Conservation (phyloP, 495 filamentous ascomycete species). For the Lasiosphaeria ovina region DNA sequence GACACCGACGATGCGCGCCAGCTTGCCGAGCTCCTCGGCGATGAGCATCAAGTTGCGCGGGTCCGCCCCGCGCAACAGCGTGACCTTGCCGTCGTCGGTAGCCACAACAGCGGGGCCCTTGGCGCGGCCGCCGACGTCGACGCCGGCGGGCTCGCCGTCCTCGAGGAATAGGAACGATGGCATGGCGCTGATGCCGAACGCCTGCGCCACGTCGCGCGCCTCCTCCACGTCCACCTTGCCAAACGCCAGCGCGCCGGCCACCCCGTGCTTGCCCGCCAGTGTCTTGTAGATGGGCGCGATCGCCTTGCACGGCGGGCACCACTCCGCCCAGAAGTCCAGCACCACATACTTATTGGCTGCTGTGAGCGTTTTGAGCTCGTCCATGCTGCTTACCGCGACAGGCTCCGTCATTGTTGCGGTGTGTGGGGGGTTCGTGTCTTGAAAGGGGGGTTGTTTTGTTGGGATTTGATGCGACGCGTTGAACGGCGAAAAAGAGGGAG, state of each 20-base stretch:
- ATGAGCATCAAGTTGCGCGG: conserved; percentile 29
- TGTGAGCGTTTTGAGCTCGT: conserved; percentile 34
- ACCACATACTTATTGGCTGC: conserved; percentile 39
- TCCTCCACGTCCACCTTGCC: conserved; percentile 59
- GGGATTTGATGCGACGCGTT: no score
- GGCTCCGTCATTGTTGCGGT: conserved; percentile 20
- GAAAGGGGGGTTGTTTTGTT: no score
- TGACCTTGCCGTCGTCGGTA: conserved; percentile 20
- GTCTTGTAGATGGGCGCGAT: conserved; percentile 60
- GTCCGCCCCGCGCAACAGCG: conserved; percentile 37
- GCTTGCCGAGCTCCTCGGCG: conserved; percentile 32
- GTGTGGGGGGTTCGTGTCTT: background rate
- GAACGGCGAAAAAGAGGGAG: no score
- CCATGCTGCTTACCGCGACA: conserved; percentile 26
- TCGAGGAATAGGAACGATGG: conserved; percentile 87
- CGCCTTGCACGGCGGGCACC: conserved; percentile 67
- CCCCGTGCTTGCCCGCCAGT: conserved; percentile 46
- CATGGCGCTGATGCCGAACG: conserved; percentile 56
- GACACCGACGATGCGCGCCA: conserved; percentile 11
- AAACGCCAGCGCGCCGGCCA: conserved; percentile 49
- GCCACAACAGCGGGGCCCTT: conserved; percentile 10
- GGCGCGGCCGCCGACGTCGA: conserved; percentile 34
- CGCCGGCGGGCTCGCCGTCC: conserved; percentile 61
- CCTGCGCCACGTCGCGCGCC: conserved; percentile 45
- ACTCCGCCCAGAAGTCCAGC: conserved; percentile 56